phyloP scores from a whole-genome alignment of 1,284 basidiomycete genomes.

The Golubevia sp. region DNA sequence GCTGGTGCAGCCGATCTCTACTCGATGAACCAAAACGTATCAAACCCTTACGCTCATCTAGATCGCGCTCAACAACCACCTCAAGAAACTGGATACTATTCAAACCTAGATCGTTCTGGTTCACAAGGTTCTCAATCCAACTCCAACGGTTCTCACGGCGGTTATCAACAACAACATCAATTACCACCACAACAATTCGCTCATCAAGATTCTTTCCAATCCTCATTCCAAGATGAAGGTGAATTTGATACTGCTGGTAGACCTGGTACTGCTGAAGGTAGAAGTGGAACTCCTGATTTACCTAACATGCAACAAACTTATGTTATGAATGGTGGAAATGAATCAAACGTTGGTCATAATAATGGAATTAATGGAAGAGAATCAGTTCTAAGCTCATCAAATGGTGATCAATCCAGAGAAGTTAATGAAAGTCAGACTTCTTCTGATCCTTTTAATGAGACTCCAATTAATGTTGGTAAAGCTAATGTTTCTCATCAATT shows the following conservation, averaged over 20 bases:
- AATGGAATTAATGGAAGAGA: background rate
- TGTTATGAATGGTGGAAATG: constrained; percentile 12
- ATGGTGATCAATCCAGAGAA: background rate
- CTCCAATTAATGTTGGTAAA: too few species aligned
- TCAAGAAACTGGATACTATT: constrained; percentile 6
- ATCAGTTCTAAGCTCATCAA: background rate
- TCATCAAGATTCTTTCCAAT: background rate
- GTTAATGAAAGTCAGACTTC: constrained; percentile 4
- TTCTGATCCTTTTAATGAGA: too few species aligned
- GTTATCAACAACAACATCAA: background rate
- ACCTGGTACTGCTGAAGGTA: constrained; percentile 26
- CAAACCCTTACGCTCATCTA: constrained; percentile 50
- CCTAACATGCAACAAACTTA: constrained; percentile 48
- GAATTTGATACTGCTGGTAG: constrained; percentile 25
- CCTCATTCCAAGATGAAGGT: background rate
- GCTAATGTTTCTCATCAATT: constrained; percentile 1
- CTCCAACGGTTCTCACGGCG: constrained; percentile 1
- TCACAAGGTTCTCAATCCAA: constrained; percentile 11
- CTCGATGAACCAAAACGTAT: constrained; percentile 29
- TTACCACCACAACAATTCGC: background rate
- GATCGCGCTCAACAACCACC: constrained; percentile 25
- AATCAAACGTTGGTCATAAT: background rate
- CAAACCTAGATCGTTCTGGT: constrained; percentile 14
- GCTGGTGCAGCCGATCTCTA: constrained; percentile 26
- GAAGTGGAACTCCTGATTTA: constrained; percentile 40